phyloP scores from a whole-genome alignment of 345 rosid species.

The Aquilaria malaccensis region DNA sequence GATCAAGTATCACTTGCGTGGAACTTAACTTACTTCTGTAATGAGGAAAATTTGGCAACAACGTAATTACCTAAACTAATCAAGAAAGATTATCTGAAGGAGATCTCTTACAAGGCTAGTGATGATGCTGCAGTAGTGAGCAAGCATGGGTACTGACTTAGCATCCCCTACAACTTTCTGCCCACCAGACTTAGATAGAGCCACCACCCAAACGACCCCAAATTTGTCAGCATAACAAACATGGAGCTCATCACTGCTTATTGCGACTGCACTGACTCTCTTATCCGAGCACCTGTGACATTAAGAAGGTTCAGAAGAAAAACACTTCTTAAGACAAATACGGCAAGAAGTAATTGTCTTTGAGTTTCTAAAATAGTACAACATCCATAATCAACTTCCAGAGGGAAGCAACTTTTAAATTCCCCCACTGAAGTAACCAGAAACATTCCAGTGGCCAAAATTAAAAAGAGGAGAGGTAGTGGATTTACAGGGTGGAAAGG shows the following conservation, averaged over 20 bases:
- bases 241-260: constrained; percentile 53
- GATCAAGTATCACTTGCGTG: too few species aligned
- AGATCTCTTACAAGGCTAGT: constrained; percentile 59
- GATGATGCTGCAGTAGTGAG: constrained; percentile 95
- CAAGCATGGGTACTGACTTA: constrained; percentile 66
- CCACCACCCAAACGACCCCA: constrained; percentile 92
- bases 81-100: neutral
- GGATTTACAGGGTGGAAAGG: constrained; percentile 55
- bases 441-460: too few species aligned
- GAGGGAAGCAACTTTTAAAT: too few species aligned
- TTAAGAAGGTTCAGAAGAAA: constrained; percentile 5
- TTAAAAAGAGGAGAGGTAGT: neutral
- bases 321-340: neutral
- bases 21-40: too few species aligned
- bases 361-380: neutral
- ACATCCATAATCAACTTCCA: neutral
- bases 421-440: too few species aligned
- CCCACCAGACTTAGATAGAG: constrained; percentile 36
- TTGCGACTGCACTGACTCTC: constrained; percentile 80
- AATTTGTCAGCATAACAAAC: constrained; percentile 93
- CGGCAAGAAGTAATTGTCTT: neutral
- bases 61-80: neutral
- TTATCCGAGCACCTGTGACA: constrained; percentile 68
- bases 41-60: neutral
- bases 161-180: constrained; percentile 27